Base-by-base conservation (phyloP, 176 grass and related monocot species). In the Rhynchospora tenuis region DNA sequence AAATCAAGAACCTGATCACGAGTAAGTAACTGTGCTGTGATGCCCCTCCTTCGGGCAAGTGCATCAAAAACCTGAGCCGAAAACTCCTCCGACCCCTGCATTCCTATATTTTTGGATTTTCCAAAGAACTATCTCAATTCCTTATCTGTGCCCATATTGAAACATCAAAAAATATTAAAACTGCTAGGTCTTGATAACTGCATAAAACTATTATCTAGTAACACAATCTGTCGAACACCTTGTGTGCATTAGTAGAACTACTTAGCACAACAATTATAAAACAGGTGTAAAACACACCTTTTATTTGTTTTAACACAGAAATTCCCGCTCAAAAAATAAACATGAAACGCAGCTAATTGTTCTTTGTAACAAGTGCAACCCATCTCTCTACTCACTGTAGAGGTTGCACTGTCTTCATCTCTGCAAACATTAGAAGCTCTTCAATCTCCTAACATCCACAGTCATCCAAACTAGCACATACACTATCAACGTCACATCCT, bases 1-100 rank as follows among this genome's bases (percentile, higher is more conserved):
- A 94, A 97, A 57, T 97, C 90, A 4, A 61, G 44, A 28, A 92
- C 8, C 63, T 97, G 88, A 22, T 88, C 89, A 68, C 86, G 90
- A 13, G 81, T 89, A 1, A 97, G 90, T 68, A 97, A 59, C 47
- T 86, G 62, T 0, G 92, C 81, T 1, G 78, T 84, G 70, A 97
- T 89, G 3, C 92, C 88, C 6, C 92, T 86, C 19, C 87, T 58
- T 57, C 92, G 85, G 0, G 94, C 87, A 19, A 97, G 83, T 3
- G 94, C 77, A 46, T 94, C 92, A 29, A 85, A 97, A 16, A 94
- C 86, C 55, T 92, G 90, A 28, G 19, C 85, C 0, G 90, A 77
- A 70, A 97, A 97, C 51, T 94, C 94, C 43, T 97, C 90, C 6
- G 92, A 97, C 17, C 89, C 92, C 29, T 80, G 81, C 90, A 97